Evolutionary conservation across 345 rosid genomes (phyloP), one percentile per base, ranked within the genome.

Genomic region (Euclidium syriacum): DNA sequence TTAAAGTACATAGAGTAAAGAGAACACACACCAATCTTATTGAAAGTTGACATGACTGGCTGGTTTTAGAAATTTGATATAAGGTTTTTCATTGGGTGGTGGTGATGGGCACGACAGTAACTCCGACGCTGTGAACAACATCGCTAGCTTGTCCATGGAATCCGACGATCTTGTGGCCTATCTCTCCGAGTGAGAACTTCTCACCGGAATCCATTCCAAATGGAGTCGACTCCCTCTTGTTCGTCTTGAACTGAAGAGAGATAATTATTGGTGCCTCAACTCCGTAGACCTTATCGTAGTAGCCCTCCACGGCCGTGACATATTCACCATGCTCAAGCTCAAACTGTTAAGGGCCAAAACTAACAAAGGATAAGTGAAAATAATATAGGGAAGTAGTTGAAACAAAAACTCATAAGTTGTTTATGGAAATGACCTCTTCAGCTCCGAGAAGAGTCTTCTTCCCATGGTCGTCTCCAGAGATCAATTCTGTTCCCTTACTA

Each of bases 131-230:
- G 35, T 70, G 64, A 41, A 70, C 14, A 17, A 55, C 62, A 25
- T 70, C 63, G 12, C 75, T 17, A 36, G 74, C 60, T 62, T 52
- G 59, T 62, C 74, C 74, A 46, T 70, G 58, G 43, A 53, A 62
- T 24, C 74, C 74, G 0, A 62, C 74, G 6, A 70, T 62, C 47
- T 70, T 70, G 22, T 64, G 39, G 2, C 46, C 59, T 4, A 20
- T 10, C 43, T 62, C 57, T 0, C 62, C 70, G 1, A 63, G 58
- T 3, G 27, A 27, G 7, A 56, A 57, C 44, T 55, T 48, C 64
- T 48, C 36, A 16, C 75, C 70, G 0, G 52, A 22, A 23, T 47
- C 38, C 41, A 54, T 17, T 16, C 75, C 70, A 34, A 38, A 71
- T 7, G 6, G 65, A 16, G 3, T 33, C 5, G 64, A 71, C 35